A percentile compares a stretch with the other conserved stretches of the same genome.
These are phyloP conservation scores for Chlorella vulgaris DNA, from an alignment of 139 green algal genomes.

Conservation along the genomic window DNA sequence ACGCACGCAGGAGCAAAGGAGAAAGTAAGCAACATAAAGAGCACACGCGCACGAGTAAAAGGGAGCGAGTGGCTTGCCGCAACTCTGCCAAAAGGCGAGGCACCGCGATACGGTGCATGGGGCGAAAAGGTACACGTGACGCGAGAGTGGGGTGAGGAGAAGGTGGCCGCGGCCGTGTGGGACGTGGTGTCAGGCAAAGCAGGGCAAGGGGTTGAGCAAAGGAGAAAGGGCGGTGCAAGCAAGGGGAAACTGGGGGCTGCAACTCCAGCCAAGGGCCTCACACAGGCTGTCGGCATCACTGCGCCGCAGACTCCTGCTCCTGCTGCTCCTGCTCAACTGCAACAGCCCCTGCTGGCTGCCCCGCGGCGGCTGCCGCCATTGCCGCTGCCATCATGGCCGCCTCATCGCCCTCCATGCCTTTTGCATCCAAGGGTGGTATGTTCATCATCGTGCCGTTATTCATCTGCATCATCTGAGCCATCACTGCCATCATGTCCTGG, in stretches of 20 bases:
- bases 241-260: too few species aligned
- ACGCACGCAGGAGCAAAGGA: not conserved
- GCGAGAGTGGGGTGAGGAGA: too few species aligned
- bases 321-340: not conserved
- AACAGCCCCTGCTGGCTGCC: not conserved
- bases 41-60: not conserved
- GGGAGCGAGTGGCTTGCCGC: not conserved
- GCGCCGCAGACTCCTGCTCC: not conserved
- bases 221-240: too few species aligned
- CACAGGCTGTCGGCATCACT: not conserved
- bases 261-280: too few species aligned
- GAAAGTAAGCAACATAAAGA: not conserved
- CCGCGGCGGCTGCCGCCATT: not conserved
- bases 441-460: constrained; percentile 18
- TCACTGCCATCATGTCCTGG: constrained; percentile 31
- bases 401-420: constrained; percentile 8
- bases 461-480: constrained; percentile 31
- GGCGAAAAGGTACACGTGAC: too few species aligned
- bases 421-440: constrained; percentile 15
- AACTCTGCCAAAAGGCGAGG: not conserved
- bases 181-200: too few species aligned
- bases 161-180: too few species aligned
- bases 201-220: too few species aligned
- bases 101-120: too few species aligned
- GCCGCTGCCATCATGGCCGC: not conserved